Evolutionary conservation across 371 early-diverging fungal species (phyloP).

Genomic region (Blakeslea trispora): DNA sequence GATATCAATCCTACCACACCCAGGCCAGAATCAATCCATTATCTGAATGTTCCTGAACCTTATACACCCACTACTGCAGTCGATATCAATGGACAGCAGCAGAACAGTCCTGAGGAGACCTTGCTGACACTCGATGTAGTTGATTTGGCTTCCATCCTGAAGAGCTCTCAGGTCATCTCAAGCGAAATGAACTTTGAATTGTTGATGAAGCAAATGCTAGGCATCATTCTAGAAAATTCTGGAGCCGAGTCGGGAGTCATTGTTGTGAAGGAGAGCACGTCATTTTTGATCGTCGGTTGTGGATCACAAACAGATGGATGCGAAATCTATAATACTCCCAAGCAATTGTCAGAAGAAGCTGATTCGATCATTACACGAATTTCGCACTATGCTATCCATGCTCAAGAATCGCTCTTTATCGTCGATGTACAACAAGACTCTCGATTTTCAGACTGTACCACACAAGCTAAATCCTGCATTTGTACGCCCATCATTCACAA

Average conservation of each 20-base stretch:
- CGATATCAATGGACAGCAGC: constrained; percentile 4
- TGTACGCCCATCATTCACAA: constrained; percentile 64
- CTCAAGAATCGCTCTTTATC: constrained; percentile 43
- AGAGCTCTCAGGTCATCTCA: constrained; percentile 54
- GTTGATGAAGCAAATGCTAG: constrained; percentile 53
- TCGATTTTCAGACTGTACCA: constrained; percentile 41
- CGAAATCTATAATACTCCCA: constrained; percentile 38
- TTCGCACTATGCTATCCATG: constrained; percentile 44
- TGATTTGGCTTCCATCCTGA: constrained; percentile 50
- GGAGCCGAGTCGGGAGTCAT: constrained; percentile 53
- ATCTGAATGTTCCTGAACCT: constrained; percentile 9
- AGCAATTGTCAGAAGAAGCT: constrained; percentile 38
- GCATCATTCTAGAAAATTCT: constrained; percentile 51
- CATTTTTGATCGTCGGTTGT: constrained; percentile 41
- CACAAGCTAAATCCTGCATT: constrained; percentile 48
- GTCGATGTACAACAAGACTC: constrained; percentile 43
- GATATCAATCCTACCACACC: constrained; percentile 17
- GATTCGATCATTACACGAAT: constrained; percentile 43
- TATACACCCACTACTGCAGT: neutral
- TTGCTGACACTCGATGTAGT: constrained; percentile 47
- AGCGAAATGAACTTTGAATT: constrained; percentile 59
- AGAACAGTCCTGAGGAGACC: constrained; percentile 39
- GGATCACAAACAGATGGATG: constrained; percentile 47
- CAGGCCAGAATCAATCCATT: constrained; percentile 17
- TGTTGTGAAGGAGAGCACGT: constrained; percentile 46